These are phyloP conservation scores for Inonotus obliquus DNA, from an alignment of 1,284 basidiomycete species.

Conservation along the genomic window DNA sequence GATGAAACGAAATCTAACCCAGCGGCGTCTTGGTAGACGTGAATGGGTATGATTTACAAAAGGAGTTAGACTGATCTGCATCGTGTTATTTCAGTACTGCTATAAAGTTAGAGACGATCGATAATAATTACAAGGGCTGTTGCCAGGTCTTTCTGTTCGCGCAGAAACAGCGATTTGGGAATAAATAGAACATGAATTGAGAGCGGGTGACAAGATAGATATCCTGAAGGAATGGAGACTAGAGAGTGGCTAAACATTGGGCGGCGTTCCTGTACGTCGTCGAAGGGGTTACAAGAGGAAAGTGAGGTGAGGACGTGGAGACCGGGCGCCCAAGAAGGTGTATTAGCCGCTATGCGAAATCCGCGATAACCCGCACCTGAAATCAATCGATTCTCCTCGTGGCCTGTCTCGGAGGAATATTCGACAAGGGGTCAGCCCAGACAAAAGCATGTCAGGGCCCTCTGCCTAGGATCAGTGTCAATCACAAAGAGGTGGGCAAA, in stretches of 20 bases:
- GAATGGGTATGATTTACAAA: background rate
- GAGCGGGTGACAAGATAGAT: background rate
- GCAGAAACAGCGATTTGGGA: background rate
- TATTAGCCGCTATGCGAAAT: background rate
- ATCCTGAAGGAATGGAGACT: background rate
- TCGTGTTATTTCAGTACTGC: background rate
- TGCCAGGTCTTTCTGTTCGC: background rate
- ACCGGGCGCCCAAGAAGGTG: conserved; percentile 6
- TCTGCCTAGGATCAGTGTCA: background rate
- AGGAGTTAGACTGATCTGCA: background rate
- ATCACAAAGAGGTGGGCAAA: background rate
- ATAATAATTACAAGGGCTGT: background rate
- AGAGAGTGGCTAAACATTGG: background rate
- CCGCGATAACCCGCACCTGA: conserved; percentile 5
- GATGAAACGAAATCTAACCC: background rate
- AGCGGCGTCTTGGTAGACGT: background rate
- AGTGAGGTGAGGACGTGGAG: background rate
- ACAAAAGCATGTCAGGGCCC: background rate
- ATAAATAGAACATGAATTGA: background rate
- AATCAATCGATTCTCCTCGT: background rate
- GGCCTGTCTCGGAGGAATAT: conserved; percentile 1
- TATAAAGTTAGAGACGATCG: background rate
- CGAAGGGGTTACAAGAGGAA: background rate
- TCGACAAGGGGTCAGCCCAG: background rate
- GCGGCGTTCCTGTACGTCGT: background rate